A percentile compares a stretch with the other conserved stretches of the same genome.
phyloP scores from a whole-genome alignment of 768 basidiomycete genomes.

The Melanogaster broomeanus region DNA sequence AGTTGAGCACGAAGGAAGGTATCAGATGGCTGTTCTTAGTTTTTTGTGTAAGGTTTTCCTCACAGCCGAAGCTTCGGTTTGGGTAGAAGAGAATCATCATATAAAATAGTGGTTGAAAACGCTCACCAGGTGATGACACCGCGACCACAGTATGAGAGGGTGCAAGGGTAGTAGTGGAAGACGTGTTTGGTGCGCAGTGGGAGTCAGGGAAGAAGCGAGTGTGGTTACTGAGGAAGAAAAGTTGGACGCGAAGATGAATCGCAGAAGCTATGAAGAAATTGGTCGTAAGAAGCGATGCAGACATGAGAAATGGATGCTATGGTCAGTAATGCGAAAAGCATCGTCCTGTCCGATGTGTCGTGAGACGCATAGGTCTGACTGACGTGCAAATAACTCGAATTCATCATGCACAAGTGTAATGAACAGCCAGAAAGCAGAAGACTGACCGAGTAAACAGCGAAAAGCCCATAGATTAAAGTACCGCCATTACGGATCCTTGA shows the following conservation, averaged over 20 bases:
- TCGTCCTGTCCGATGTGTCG: slow-evolving; percentile 38
- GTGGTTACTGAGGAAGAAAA: background rate
- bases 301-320: background rate
- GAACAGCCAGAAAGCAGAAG: too few species aligned
- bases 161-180: too few species aligned
- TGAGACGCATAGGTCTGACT: slow-evolving; percentile 45
- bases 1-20: background rate
- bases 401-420: slow-evolving; percentile 39
- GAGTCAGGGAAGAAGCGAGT: background rate
- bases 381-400: slow-evolving; percentile 60
- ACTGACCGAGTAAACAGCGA: too few species aligned
- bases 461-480: too few species aligned
- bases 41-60: slow-evolving; percentile 10
- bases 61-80: slow-evolving; percentile 11
- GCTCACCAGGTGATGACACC: background rate
- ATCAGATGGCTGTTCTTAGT: slow-evolving; percentile 20
- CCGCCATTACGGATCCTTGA: too few species aligned
- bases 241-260: background rate
- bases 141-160: background rate
- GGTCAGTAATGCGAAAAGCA: slow-evolving; percentile 46
- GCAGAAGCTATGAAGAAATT: slow-evolving; percentile 1
- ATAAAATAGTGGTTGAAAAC: background rate
- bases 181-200: too few species aligned
- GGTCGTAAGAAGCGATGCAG: slow-evolving; percentile 5
- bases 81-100: slow-evolving; percentile 2